A percentile compares a stretch with the other conserved stretches of the same genome.
phyloP scores from a whole-genome alignment of 2,329 filamentous ascomycete genomes.

The Hirsutella thompsonii region DNA sequence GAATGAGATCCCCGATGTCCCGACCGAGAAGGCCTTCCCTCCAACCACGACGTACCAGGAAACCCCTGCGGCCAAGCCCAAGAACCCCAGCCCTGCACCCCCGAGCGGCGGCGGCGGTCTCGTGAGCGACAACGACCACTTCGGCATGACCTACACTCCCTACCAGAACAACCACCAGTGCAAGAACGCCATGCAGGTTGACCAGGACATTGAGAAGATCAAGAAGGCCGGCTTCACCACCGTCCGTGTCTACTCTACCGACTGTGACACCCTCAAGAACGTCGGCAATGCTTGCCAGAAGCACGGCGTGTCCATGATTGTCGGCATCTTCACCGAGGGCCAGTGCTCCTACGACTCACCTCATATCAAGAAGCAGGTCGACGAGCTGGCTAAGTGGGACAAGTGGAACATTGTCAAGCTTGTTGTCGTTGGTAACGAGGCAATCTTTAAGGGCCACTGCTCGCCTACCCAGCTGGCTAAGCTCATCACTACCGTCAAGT shows the following conservation, averaged over 20 bases:
- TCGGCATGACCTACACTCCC: slow-evolving; percentile 71
- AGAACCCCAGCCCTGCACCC: slow-evolving; percentile 1
- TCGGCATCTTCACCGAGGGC: slow-evolving; percentile 74
- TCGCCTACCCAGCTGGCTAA: slow-evolving; percentile 48
- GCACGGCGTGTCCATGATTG: slow-evolving; percentile 64
- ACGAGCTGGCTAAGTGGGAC: slow-evolving; percentile 57
- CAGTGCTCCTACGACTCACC: slow-evolving; percentile 44
- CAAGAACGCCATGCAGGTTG: slow-evolving; percentile 48
- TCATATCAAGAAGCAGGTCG: slow-evolving; percentile 60
- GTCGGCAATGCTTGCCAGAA: slow-evolving; percentile 57
- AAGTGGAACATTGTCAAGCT: slow-evolving; percentile 67
- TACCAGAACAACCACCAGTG: slow-evolving; percentile 50
- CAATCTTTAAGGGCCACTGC: slow-evolving; percentile 63
- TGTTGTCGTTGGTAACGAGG: slow-evolving; percentile 84
- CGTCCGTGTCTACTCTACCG: slow-evolving; percentile 80
- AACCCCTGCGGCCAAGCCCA: not conserved
- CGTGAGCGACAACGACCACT: slow-evolving; percentile 38
- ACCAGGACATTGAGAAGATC: slow-evolving; percentile 48
- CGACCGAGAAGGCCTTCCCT: not conserved
- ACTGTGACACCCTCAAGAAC: slow-evolving; percentile 70
- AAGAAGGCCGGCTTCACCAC: slow-evolving; percentile 52
- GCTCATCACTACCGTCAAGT: slow-evolving; percentile 58
- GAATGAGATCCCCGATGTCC: not conserved
- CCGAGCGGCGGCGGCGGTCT: slow-evolving; percentile 16
- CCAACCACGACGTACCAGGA: not conserved